Percentiles rank a stretch among this genome's conserved stretches.
Evolutionary conservation across 1,139 yeast genomes (phyloP).

Genomic region (Saccharomyces hybrid): DNA sequence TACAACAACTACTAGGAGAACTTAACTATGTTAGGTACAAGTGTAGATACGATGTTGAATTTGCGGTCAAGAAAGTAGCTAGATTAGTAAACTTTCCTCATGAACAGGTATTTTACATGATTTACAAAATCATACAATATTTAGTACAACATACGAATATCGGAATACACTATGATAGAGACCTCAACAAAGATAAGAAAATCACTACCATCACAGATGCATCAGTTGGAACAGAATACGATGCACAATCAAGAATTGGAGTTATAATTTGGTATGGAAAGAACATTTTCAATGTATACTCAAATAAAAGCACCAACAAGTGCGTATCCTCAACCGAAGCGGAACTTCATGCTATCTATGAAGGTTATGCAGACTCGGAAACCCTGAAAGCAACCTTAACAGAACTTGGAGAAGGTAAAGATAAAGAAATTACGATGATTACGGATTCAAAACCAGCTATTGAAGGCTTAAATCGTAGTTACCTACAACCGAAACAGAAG

Average conservation of each 20-base stretch:
- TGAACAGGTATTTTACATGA: neutral
- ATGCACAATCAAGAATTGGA: neutral
- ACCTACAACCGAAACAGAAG: neutral
- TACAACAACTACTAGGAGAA: neutral
- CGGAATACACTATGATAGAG: neutral
- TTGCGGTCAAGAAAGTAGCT: neutral
- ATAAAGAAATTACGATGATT: neutral
- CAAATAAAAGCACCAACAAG: neutral
- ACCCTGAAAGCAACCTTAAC: neutral
- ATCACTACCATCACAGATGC: neutral
- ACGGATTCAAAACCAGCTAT: neutral
- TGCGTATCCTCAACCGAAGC: neutral
- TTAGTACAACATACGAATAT: neutral
- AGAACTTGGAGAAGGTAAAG: neutral
- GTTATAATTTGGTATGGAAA: neutral
- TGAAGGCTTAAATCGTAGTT: neutral
- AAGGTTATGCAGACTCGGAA: neutral
- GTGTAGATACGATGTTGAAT: neutral
- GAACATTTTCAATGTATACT: neutral
- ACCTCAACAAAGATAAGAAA: neutral
- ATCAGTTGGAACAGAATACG: neutral
- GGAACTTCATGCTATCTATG: neutral
- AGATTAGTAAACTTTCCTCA: neutral
- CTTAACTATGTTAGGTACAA: neutral
- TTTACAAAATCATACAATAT: neutral